Percentiles rank a stretch among this genome's conserved stretches.
Conservation (phyloP, 1,284 basidiomycete genomes). For the Ustilago hordei region DNA sequence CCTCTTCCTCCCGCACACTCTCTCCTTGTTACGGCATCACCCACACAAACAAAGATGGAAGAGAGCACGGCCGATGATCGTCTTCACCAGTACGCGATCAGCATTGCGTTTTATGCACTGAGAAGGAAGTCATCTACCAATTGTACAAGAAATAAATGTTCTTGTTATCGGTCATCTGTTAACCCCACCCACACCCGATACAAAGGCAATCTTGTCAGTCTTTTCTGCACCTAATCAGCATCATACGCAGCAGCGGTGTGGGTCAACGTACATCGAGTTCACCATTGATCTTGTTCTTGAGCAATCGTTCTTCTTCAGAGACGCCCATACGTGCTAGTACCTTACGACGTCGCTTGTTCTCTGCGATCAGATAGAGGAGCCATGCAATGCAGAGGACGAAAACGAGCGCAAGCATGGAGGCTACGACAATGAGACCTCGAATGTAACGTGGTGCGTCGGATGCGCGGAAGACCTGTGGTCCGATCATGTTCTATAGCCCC, state of each 20-base stretch:
- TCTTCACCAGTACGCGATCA: background rate
- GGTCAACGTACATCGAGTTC: slow-evolving; percentile 32
- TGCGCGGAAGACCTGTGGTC: slow-evolving; percentile 62
- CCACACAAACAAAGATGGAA: too few species aligned
- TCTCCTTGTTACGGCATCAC: background rate
- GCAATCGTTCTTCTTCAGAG: slow-evolving; percentile 29
- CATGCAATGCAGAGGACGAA: slow-evolving; percentile 26
- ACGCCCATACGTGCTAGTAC: slow-evolving; percentile 30
- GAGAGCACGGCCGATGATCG: background rate
- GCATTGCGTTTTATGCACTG: background rate
- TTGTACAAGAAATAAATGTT: slow-evolving; percentile 39
- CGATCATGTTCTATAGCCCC: slow-evolving; percentile 35
- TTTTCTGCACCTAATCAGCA: background rate
- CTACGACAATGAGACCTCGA: slow-evolving; percentile 57
- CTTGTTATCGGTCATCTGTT: slow-evolving; percentile 43
- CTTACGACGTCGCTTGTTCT: slow-evolving; percentile 30
- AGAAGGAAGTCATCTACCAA: slow-evolving; percentile 13
- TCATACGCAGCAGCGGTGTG: background rate
- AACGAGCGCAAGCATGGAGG: slow-evolving; percentile 37
- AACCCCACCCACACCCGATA: background rate
- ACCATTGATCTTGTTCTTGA: slow-evolving; percentile 42
- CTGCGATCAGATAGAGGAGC: slow-evolving; percentile 22
- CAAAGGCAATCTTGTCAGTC: background rate
- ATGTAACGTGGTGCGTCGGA: slow-evolving; percentile 67
- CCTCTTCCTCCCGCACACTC: background rate